phyloP scores from a whole-genome alignment of 495 filamentous ascomycete genomes.

The Thermothielavioides terrestris region DNA sequence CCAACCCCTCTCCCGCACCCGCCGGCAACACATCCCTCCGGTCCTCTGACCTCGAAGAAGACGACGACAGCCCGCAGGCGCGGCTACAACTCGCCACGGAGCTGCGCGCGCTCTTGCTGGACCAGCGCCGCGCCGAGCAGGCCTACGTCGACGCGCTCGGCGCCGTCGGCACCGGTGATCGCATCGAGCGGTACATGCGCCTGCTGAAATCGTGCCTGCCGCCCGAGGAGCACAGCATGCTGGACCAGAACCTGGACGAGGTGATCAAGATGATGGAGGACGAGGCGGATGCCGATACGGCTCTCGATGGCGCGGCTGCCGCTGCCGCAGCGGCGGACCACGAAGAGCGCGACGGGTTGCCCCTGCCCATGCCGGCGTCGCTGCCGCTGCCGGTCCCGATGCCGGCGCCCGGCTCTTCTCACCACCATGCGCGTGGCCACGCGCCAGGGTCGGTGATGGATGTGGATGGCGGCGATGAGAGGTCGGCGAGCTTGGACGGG shows the following conservation, averaged over 20 bases:
- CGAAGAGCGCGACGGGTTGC: too few species aligned
- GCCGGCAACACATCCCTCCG: too few species aligned
- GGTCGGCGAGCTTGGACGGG: too few species aligned
- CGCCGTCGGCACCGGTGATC: constrained; percentile 37
- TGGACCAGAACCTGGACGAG: constrained; percentile 40
- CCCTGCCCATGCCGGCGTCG: too few species aligned
- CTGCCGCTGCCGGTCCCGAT: background rate
- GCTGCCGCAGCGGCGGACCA: background rate
- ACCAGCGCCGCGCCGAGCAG: constrained; percentile 33
- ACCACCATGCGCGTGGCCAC: too few species aligned
- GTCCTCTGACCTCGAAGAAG: background rate
- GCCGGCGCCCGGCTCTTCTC: background rate
- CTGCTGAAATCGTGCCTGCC: constrained; percentile 38
- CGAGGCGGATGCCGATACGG: constrained; percentile 19
- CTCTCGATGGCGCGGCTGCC: background rate
- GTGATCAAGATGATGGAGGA: constrained; percentile 47
- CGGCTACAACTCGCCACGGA: constrained; percentile 33
- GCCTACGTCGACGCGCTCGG: constrained; percentile 42
- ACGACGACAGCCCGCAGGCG: constrained; percentile 26
- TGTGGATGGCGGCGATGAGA: too few species aligned
- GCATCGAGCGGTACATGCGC: constrained; percentile 42
- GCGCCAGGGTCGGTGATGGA: too few species aligned
- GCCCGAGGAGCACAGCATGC: constrained; percentile 37
- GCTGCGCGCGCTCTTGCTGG: constrained; percentile 27
- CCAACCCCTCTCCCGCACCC: background rate